Conservation (phyloP, 2,329 filamentous ascomycete genomes). For the Colletotrichum sublineola region DNA sequence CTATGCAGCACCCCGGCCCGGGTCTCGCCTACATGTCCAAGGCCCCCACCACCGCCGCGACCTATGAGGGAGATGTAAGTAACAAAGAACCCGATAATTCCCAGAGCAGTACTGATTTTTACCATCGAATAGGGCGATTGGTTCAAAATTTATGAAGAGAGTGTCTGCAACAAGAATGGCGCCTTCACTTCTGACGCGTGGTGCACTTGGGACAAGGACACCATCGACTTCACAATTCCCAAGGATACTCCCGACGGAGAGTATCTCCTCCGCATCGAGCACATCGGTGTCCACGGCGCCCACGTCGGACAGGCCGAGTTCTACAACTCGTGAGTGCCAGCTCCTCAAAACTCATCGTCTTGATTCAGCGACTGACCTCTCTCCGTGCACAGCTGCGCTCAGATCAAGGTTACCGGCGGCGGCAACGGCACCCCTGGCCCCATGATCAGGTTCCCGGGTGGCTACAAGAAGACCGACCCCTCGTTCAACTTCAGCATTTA, state of each 20-base stretch:
- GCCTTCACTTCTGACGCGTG: constrained; percentile 46
- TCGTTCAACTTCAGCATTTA: constrained; percentile 46
- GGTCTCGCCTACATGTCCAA: constrained; percentile 47
- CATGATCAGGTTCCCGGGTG: constrained; percentile 50
- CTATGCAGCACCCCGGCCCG: constrained; percentile 45
- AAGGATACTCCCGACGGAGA: constrained; percentile 53
- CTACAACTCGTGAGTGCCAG: neutral
- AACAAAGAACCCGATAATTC: no score
- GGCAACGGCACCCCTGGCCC: constrained; percentile 44
- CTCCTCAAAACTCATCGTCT: constrained; percentile 38
- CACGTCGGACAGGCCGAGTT: neutral
- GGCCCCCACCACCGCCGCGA: constrained; percentile 46
- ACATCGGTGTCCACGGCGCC: constrained; percentile 46
- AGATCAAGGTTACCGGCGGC: constrained; percentile 44
- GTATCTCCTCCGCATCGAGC: constrained; percentile 53
- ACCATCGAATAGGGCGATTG: constrained; percentile 35
- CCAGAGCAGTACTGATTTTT: no score
- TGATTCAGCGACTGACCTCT: neutral
- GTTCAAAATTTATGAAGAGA: constrained; percentile 47
- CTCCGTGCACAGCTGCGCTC: constrained; percentile 37
- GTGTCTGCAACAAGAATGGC: constrained; percentile 42
- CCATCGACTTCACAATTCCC: constrained; percentile 52
- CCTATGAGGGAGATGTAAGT: constrained; percentile 47
- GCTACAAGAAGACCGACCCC: constrained; percentile 47
- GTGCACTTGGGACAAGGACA: constrained; percentile 45